A percentile compares a stretch with the other conserved stretches of the same genome.
Conservation (phyloP, 208 protist species). For the Tetramitus jugosus region DNA sequence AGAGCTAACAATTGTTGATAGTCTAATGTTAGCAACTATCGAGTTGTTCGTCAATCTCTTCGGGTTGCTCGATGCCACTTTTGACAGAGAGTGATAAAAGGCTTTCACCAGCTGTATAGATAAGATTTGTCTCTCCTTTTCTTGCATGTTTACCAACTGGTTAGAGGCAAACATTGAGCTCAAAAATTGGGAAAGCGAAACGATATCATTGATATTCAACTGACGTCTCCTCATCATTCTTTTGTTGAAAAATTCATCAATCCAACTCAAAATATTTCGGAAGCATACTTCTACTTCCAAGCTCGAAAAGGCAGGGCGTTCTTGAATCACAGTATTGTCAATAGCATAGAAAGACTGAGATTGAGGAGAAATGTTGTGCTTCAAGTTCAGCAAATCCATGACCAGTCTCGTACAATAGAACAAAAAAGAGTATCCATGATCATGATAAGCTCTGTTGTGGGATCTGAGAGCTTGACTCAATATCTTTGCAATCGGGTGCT, state of each 20-base stretch:
- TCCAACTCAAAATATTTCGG: neutral
- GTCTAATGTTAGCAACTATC: too few relatives aligned
- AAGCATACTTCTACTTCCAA: neutral
- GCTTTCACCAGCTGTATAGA: neutral
- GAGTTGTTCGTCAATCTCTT: neutral
- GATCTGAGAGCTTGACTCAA: neutral
- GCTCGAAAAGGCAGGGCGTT: neutral
- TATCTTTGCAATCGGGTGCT: neutral
- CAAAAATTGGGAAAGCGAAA: neutral
- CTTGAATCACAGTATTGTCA: too few relatives aligned
- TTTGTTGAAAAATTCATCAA: neutral
- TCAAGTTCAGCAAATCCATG: too few relatives aligned
- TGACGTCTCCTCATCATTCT: neutral
- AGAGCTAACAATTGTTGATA: neutral
- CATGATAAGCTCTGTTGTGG: neutral
- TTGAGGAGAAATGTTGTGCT: too few relatives aligned
- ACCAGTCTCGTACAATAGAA: neutral
- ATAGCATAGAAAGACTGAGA: too few relatives aligned
- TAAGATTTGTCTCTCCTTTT: neutral
- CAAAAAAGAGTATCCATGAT: neutral
- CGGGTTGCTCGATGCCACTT: neutral
- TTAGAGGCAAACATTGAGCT: neutral
- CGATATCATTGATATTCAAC: neutral
- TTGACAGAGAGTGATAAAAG: neutral
- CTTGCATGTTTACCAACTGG: neutral